A percentile compares a stretch with the other conserved stretches of the same genome.
Conservation (phyloP, 345 rosid genomes). For the Eucalyptus urophylla region DNA sequence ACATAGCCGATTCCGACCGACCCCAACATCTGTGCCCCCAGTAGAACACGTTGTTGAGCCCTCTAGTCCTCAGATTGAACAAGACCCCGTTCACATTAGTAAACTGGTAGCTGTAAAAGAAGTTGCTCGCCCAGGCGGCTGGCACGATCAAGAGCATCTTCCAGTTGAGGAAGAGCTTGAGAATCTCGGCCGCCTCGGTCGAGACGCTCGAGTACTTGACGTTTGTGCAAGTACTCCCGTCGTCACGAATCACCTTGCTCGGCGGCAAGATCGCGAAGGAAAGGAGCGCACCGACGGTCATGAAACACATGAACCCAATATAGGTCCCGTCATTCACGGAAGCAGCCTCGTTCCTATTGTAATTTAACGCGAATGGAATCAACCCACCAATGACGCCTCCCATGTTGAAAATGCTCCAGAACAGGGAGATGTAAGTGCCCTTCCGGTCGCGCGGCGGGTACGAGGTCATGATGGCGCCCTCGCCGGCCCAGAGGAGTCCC, state of each 20-base stretch:
- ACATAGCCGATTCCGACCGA: constrained; percentile 54
- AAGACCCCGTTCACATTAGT: constrained; percentile 59
- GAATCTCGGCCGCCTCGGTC: constrained; percentile 25
- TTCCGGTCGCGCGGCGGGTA: constrained; percentile 76
- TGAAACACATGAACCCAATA: constrained; percentile 72
- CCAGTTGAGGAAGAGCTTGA: constrained; percentile 44
- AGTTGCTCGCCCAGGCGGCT: constrained; percentile 88
- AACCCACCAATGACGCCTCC: constrained; percentile 66
- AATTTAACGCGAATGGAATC: constrained; percentile 45
- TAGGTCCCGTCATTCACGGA: constrained; percentile 46
- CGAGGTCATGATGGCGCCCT: constrained; percentile 95
- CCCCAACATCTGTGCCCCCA: constrained; percentile 94
- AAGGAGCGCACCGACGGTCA: constrained; percentile 41
- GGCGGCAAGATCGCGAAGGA: constrained; percentile 40
- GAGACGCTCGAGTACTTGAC: constrained; percentile 28
- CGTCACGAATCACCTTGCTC: constrained; percentile 24
- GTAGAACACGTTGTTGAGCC: constrained; percentile 78
- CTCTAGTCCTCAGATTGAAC: constrained; percentile 71
- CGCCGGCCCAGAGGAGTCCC: constrained; percentile 86
- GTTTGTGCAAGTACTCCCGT: constrained; percentile 34
- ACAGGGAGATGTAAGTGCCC: constrained; percentile 65
- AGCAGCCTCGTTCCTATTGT: constrained; percentile 13
- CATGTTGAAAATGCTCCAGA: constrained; percentile 58
- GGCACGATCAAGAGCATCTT: constrained; percentile 69
- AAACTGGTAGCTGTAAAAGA: constrained; percentile 79